Evolutionary conservation across 495 filamentous ascomycete species (phyloP), one percentile per base, ranked within the genome.

Genomic region (Lasiosphaeriaceae sp.): DNA sequence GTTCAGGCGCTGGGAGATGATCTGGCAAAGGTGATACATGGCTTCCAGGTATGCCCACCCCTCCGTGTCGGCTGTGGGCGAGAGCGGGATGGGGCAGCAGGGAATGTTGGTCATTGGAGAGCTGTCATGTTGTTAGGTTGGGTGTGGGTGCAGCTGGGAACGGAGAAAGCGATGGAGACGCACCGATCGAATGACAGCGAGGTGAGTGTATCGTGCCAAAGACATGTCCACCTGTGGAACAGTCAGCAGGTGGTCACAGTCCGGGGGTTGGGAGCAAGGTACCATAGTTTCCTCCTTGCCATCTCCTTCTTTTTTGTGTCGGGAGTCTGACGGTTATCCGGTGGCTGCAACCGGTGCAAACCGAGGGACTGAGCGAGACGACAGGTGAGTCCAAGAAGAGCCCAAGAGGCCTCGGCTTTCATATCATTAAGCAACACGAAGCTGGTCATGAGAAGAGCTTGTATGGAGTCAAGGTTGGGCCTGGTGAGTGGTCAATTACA

Each of bases 391-490:
- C 78, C 80, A 9, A 81, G 71, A 43, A 83, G 60, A 0, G 80
- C 80, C 80, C 80, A 83, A 1, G 80, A 82, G 14, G 78, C 80
- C 55, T 83, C 80, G 14, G 80, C 79, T 57, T 82, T 82, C 80
- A 83, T 83, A 55, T 83, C 80, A 55, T 83, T 83, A 29, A 80
- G 66, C 16, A 83, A 66, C 29, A 81, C 79, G 52, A 82, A 81
- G 37, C 78, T 75, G 0, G 77, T 76, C 59, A 83, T 71, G 8
- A 83, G 66, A 47, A 83, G 60, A 7, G 80, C 78, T 61, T 83
- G 80, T 29, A 83, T 76, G n/a, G 80, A 80, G 65, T 83, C 80
- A 5, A 83, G 65, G 22, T 80, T 81, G 6, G 80, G 80, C 31
- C 79, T 79, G 56, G 61, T 22, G 64, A 26, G 46, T 31, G 14